Percentiles rank a stretch among this genome's conserved stretches.
Conservation (phyloP, 352 stramenopile species). For the Pythium pectinolyticum region DNA sequence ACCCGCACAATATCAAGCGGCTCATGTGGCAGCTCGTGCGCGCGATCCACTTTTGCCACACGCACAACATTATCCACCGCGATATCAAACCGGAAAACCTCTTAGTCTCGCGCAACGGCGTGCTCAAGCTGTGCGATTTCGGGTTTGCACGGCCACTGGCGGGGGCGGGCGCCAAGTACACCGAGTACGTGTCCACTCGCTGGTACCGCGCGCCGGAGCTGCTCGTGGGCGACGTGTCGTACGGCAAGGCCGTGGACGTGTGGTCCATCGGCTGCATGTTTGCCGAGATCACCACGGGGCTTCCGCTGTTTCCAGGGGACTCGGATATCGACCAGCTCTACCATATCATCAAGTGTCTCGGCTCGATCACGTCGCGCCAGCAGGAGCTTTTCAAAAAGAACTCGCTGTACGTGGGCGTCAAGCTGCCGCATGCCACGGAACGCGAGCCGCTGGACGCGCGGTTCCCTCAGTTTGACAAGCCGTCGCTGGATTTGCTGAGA, state of each 20-base stretch:
- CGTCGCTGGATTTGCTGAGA: constrained; percentile 63
- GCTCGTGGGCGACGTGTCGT: constrained; percentile 84
- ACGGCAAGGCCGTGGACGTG: constrained; percentile 96
- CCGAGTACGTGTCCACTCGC: constrained; percentile 91
- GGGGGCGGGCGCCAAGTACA: constrained; percentile 69
- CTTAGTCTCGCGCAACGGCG: constrained; percentile 90
- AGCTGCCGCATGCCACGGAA: constrained; percentile 58
- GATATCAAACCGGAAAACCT: constrained; percentile 96
- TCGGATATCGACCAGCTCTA: constrained; percentile 95
- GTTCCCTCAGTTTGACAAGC: constrained; percentile 69
- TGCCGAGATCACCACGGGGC: constrained; percentile 94
- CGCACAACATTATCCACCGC: constrained; percentile 95
- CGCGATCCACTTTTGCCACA: constrained; percentile 93
- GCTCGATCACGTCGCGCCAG: constrained; percentile 65
- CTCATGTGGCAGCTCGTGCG: constrained; percentile 87
- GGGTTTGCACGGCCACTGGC: constrained; percentile 77
- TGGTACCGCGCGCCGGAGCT: constrained; percentile 96
- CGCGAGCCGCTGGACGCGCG: constrained; percentile 58
- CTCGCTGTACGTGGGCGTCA: constrained; percentile 77
- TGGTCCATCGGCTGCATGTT: constrained; percentile 97
- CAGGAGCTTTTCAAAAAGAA: constrained; percentile 85
- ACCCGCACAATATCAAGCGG: constrained; percentile 57
- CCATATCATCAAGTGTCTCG: constrained; percentile 83
- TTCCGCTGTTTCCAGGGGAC: constrained; percentile 96
- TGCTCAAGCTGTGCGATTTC: constrained; percentile 95